These are phyloP conservation scores for Ceratobasidium sp. DNA, from an alignment of 1,284 basidiomycete genomes.

Conservation along the genomic window DNA sequence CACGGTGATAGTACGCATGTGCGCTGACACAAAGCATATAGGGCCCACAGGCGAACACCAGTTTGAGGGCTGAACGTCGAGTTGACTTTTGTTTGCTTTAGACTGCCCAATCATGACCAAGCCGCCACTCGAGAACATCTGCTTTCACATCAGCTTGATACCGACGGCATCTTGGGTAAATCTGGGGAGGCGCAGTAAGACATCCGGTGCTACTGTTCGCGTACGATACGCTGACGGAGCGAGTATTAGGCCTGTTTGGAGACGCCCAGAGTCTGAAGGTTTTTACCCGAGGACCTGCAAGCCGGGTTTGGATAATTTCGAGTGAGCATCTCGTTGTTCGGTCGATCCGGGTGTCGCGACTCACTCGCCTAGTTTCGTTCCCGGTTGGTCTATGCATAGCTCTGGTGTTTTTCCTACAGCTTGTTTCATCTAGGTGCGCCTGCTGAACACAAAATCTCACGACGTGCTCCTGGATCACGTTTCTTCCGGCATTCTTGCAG, in stretches of 20 bases:
- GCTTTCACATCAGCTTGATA: background rate
- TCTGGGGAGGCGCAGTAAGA: background rate
- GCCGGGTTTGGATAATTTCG: background rate
- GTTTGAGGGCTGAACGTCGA: no score
- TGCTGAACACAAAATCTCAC: background rate
- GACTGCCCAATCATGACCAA: constrained; percentile 13
- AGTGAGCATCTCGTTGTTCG: background rate
- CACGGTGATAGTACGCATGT: no score
- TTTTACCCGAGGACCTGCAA: background rate
- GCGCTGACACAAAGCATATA: no score
- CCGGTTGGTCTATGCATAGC: background rate
- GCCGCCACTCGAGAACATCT: constrained; percentile 21
- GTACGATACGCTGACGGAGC: background rate
- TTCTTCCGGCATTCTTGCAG: background rate
- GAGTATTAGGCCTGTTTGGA: background rate
- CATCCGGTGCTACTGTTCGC: background rate
- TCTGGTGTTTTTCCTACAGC: background rate
- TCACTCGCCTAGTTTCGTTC: background rate
- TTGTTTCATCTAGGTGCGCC: constrained; percentile 1
- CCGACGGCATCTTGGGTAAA: constrained; percentile 4
- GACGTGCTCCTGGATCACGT: background rate
- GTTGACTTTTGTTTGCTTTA: background rate
- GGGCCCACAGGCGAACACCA: no score
- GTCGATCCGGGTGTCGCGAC: background rate
- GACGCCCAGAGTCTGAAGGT: background rate